These are phyloP conservation scores for Imleria badia DNA, from an alignment of 768 basidiomycete species.

Conservation along the genomic window DNA sequence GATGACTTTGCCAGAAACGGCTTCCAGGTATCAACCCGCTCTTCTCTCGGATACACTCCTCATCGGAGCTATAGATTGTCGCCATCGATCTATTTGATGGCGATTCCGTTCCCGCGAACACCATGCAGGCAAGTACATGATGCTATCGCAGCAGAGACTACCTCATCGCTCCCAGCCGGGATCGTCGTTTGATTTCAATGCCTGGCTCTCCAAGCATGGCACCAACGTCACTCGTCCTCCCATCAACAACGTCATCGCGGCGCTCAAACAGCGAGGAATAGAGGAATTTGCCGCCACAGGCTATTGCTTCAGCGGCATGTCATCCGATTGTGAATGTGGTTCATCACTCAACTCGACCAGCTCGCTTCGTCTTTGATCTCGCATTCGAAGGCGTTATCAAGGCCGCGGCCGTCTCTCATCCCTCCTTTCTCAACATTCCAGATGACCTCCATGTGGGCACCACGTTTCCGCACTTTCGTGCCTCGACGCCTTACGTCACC, in stretches of 20 bases:
- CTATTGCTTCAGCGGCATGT: constrained; percentile 61
- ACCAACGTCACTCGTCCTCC: constrained; percentile 40
- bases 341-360: constrained; percentile 28
- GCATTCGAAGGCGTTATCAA: constrained; percentile 54
- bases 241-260: constrained; percentile 50
- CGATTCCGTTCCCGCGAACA: constrained; percentile 32
- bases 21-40: background rate
- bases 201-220: constrained; percentile 47
- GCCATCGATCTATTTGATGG: constrained; percentile 35
- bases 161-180: background rate
- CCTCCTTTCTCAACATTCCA: constrained; percentile 58
- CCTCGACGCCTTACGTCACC: background rate
- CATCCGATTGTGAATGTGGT: background rate
- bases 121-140: background rate
- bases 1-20: constrained; percentile 4
- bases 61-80: background rate
- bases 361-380: constrained; percentile 60
- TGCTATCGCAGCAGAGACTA: background rate
- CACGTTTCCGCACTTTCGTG: background rate
- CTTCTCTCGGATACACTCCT: background rate
- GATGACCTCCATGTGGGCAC: constrained; percentile 26
- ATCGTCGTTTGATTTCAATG: constrained; percentile 37
- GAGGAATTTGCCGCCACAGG: constrained; percentile 54
- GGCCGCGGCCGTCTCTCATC: constrained; percentile 55
- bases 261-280: constrained; percentile 57